A percentile compares a stretch with the other conserved stretches of the same genome.
phyloP scores from a whole-genome alignment of 768 basidiomycete species.

The Gyrodon lividus region DNA sequence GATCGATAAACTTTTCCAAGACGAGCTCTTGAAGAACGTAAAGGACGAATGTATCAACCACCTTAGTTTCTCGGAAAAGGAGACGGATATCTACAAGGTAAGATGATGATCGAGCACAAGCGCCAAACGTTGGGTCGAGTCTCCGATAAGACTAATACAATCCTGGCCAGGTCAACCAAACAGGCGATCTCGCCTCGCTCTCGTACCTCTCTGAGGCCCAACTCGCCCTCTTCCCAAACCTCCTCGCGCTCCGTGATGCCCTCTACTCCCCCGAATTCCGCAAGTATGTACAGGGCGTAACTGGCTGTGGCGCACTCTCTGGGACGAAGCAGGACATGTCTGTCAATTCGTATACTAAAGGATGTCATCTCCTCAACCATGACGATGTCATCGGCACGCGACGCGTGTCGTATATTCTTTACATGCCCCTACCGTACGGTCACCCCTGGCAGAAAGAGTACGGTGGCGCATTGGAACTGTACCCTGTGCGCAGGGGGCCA shows the following conservation, averaged over 20 bases:
- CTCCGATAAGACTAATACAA: constrained; percentile 1
- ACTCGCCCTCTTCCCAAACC: constrained; percentile 73
- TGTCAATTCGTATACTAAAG: constrained; percentile 86
- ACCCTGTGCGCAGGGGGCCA: constrained; percentile 62
- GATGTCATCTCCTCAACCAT: constrained; percentile 94
- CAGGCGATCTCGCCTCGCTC: constrained; percentile 92
- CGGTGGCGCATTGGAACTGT: constrained; percentile 94
- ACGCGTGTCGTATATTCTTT: constrained; percentile 93
- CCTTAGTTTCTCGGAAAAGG: constrained; percentile 86
- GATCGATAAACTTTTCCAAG: constrained; percentile 79
- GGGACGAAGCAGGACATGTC: constrained; percentile 95
- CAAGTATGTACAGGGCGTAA: constrained; percentile 77
- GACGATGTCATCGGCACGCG: constrained; percentile 97
- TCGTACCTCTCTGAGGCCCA: constrained; percentile 80
- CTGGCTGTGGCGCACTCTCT: constrained; percentile 89
- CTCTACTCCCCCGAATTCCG: constrained; percentile 88
- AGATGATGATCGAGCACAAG: constrained; percentile 5
- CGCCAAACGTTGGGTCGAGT: background rate
- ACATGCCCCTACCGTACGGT: constrained; percentile 80
- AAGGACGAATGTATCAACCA: constrained; percentile 81
- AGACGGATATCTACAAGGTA: constrained; percentile 98
- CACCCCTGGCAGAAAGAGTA: constrained; percentile 83
- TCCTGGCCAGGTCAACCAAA: constrained; percentile 80
- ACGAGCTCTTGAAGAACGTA: constrained; percentile 75
- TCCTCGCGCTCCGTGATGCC: constrained; percentile 82